Evolutionary conservation across 331 rosid species (phyloP), one percentile per base, ranked within the genome.

Genomic region (Phaseolus coccineus): DNA sequence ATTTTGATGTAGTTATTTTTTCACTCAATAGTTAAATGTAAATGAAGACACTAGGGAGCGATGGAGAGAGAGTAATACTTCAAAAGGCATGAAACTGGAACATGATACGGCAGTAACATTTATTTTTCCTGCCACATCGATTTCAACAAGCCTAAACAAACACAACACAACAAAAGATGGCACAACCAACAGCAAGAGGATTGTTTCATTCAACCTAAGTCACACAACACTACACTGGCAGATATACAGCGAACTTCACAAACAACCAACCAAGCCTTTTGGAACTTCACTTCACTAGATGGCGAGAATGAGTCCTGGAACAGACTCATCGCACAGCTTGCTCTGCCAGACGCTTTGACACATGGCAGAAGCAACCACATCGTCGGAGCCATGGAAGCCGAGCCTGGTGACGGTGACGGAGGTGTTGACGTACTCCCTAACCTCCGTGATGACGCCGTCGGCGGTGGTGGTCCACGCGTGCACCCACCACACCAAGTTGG

Each of bases 381-480:
- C 51, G 16, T 46, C 51, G 5, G 51, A 46, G 51, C 16, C 16
- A 28, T 19, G 46, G 48, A 52, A 30, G 74, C 85, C 83, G 5
- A 81, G 88, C 69, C 72, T 84, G 1, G 87, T 84, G 47, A 93
- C 94, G 0, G 89, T 90, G 24, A 93, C 87, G 4, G 89, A 90
- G 44, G 97, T 93, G 87, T 91, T 93, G 28, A 83, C 61, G 76
- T 91, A 93, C 82, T 91, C 97, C 73, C 92, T 88, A 8, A 93
- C 87, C 28, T 88, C 87, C 4, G 92, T 89, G 9, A 93, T 85
- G 4, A 81, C 37, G 56, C 90, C 94, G n/a, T 91, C 81, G 1
- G 25, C 83, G 6, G 69, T 56, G 69, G 81, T 31, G 12, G 92
- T 87, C 98, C 97, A 93, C 0, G 92, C 96, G 13, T 93, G 98